Percentiles rank a stretch among this genome's conserved stretches.
Evolutionary conservation across 225 moss, liverwort and hornwort genomes (phyloP).

Genomic region (Marchantia polymorpha): DNA sequence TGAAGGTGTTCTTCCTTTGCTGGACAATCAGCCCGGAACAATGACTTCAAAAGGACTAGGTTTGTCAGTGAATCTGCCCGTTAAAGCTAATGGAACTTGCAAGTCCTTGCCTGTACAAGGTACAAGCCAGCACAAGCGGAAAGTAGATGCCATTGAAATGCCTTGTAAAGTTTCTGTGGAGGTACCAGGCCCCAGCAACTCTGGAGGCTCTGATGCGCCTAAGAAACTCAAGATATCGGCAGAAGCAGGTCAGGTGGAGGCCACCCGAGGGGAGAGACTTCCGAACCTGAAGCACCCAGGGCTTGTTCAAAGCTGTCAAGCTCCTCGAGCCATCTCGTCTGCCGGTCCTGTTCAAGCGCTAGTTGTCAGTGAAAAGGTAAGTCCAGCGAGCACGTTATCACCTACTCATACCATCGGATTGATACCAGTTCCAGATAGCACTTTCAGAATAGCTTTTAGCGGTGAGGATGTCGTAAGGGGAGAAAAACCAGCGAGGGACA

Average conservation of each 20-base stretch:
- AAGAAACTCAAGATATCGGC: slow-evolving; percentile 36
- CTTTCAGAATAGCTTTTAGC: not conserved
- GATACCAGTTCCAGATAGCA: not conserved
- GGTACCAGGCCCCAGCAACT: not conserved
- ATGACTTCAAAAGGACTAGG: not conserved
- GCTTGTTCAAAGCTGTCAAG: not conserved
- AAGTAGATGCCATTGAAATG: slow-evolving; percentile 19
- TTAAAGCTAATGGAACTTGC: not conserved
- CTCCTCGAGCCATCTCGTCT: not conserved
- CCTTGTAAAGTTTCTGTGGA: not conserved
- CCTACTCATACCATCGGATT: not conserved
- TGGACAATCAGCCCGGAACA: not conserved
- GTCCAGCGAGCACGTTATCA: not conserved
- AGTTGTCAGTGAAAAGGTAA: slow-evolving; percentile 14
- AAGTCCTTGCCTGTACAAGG: not conserved
- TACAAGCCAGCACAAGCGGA: slow-evolving; percentile 24
- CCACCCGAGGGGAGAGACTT: not conserved
- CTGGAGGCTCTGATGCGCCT: not conserved
- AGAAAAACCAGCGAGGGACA: not conserved
- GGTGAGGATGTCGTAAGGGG: not conserved
- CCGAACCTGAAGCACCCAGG: slow-evolving; percentile 9
- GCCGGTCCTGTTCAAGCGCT: not conserved
- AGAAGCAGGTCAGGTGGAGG: not conserved
- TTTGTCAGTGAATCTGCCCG: not conserved
- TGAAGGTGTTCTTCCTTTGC: slow-evolving; percentile 4